Base-by-base conservation (phyloP, 306 rosid genomes). In the Crotalaria pallida region DNA sequence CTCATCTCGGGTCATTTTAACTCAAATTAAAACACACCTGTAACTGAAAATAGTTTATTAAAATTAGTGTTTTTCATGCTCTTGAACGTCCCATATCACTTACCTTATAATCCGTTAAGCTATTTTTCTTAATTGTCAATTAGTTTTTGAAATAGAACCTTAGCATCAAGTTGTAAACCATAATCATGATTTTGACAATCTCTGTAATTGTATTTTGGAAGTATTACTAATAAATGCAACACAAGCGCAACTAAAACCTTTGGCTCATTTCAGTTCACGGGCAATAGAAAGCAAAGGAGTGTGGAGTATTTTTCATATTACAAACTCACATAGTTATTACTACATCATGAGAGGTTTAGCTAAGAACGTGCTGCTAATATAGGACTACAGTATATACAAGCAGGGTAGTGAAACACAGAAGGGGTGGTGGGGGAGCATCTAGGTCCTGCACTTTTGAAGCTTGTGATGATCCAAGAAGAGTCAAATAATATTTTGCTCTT, bases 301-400 rank as follows among this genome's bases (percentile, higher is more conserved):
- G 31, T 3, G 22, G 36, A 51, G 60, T 44, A 50, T 55, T 63
- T 45, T 64, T 58, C 21, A 34, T 56, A 55, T 41, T 62, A 73
- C 77, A 77, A 77, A 36, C 51, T 5, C 40, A 64, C 10, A 73
- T 26, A 15, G 61, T n/a, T n/a, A 38, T 7, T 31, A 71, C 58
- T 15, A 19, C 22, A 63, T 22, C 62, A 13, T 40, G 38, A 48
- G 47, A 48, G 71, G 66, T 45, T 11, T 48, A 64, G 58, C 44
- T 31, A 58, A 41, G 65, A 69, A 22, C 70, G 65, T 48, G 75
- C 59, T 48, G n/a, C 53, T 48, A n/a, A 59, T 43, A 31, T 16
- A 57, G 7, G 58, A 57, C 40, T 47, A n/a, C n/a, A n/a, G n/a
- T n/a, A 15, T 34, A 55, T 48, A 67, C 77, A 55, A 36, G 17